Evolutionary conservation across 768 basidiomycete genomes (phyloP), one percentile per base, ranked within the genome.

Genomic region (Dendrothele bispora): DNA sequence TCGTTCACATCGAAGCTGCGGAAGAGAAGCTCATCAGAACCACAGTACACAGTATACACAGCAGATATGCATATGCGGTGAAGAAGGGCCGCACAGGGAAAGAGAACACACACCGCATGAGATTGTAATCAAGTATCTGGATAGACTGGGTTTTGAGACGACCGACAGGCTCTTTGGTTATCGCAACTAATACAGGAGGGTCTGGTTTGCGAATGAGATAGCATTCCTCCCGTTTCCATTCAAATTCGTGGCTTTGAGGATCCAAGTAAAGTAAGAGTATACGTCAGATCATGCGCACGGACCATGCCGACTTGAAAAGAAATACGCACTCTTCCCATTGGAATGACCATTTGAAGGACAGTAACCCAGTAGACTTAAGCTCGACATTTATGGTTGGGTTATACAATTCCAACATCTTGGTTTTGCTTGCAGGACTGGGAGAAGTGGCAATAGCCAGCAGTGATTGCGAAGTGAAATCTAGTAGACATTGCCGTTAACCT

Each of bases 151-250:
- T 82, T 58, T 81, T 85, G 37, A 85, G 69, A 20, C 80, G 73
- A 6, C 86, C 84, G 2, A 82, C 71, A 2, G 82, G 78, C 50
- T 91, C 91, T 58, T 85, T 90, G 2, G 88, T 90, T 24, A 91
- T 74, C 0, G 88, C 89, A 11, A 93, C 84, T 8, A 91, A 77
- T 2, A 93, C 89, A 4, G 91, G 86, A 5, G 91, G 91, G 54
- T 93, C 91, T 7, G 90, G 91, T 60, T 91, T 91, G 18, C 90
- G 80, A 35, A 91, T 63, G 64, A 92, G 80, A 64, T 76, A 91
- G 65, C 89, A 91, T 55, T 86, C 85, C 59, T 91, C 88, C 36
- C 86, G 77, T 59, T 82, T 87, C 90, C 91, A 93, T 59, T 91
- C 90, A 52, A 89, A 91, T 35, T 86, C 81, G 51, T 92, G 85